Evolutionary conservation across 441 rosid genomes (phyloP), one percentile per base, ranked within the genome.

Genomic region (Kokia cookei): DNA sequence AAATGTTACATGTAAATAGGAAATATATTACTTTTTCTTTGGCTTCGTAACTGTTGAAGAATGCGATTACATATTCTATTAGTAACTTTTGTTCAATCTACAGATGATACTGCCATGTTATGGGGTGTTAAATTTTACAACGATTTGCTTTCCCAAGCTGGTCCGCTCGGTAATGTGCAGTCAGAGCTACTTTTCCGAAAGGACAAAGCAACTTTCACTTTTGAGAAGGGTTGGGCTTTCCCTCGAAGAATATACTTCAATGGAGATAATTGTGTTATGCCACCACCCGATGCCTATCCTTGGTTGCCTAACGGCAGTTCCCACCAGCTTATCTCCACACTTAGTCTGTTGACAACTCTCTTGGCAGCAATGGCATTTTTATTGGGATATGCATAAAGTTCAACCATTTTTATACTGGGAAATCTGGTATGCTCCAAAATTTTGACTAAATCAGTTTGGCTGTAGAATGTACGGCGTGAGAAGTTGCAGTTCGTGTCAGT

Each of bases 171-270:
- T 37, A 88, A 88, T 65, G 89, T 86, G 76, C 92, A 88, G 72
- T 86, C 90, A 35, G 92, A 88, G 80, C 79, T 86, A 73, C 84
- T 88, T 5, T 86, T 88, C 71, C 82, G 62, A 24, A 88, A 88
- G 79, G 81, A 86, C 62, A 75, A 73, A 37, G 76, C 80, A 2
- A 77, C 83, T 29, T 88, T 88, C 73, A 83, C 92, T 61, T 81
- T 88, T 9, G 86, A 85, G n/a, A 86, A 86, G 81, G 92, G 90
- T 59, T 88, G 90, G 92, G 92, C 84, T 19, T 88, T 85, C 77
- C 90, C 92, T 0, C 79, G 90, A 73, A 85, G 90, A 51, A 82
- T 88, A 61, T 88, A 88, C 72, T 88, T 88, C 81, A 88, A 88
- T 48, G 92, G 90, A 6, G 92, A 88, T 68, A 85, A 80, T 75